A percentile compares a stretch with the other conserved stretches of the same genome.
phyloP scores from a whole-genome alignment of 805 yeast species.

The Candida glaebosa region DNA sequence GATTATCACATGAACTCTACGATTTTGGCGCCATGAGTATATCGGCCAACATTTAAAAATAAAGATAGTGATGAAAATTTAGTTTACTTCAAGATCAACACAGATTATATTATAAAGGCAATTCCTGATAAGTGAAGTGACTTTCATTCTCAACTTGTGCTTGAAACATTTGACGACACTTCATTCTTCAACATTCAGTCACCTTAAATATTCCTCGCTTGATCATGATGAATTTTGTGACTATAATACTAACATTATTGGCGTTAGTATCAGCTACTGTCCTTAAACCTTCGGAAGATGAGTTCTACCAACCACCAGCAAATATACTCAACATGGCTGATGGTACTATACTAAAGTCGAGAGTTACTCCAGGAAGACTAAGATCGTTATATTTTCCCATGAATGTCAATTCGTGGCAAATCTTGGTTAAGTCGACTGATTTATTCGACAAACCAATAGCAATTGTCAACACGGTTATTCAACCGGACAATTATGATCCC shows the following conservation, averaged over 20 bases:
- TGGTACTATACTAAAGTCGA: constrained; percentile 24
- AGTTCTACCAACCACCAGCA: constrained; percentile 21
- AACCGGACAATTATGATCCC: constrained; percentile 20
- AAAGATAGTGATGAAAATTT: neutral
- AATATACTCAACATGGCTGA: constrained; percentile 15
- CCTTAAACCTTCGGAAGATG: constrained; percentile 16
- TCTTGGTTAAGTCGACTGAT: constrained; percentile 11
- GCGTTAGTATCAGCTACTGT: constrained; percentile 4
- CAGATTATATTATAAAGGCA: neutral
- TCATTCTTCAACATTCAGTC: too few species aligned
- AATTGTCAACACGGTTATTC: constrained; percentile 16
- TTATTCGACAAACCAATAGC: constrained; percentile 14
- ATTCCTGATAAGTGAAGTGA: too few species aligned
- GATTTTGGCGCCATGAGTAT: neutral
- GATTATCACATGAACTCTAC: neutral
- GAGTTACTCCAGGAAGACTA: constrained; percentile 19
- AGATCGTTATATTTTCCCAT: constrained; percentile 16
- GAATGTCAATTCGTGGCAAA: constrained; percentile 14
- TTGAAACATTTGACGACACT: too few species aligned
- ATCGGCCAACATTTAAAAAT: too few species aligned
- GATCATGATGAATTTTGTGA: too few species aligned
- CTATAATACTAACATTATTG: neutral
- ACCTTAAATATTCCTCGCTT: too few species aligned
- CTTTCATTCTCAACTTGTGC: too few species aligned
- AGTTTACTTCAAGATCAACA: neutral